Evolutionary conservation across 495 filamentous ascomycete species (phyloP).

Genomic region (Jackrogersella multiformis): DNA sequence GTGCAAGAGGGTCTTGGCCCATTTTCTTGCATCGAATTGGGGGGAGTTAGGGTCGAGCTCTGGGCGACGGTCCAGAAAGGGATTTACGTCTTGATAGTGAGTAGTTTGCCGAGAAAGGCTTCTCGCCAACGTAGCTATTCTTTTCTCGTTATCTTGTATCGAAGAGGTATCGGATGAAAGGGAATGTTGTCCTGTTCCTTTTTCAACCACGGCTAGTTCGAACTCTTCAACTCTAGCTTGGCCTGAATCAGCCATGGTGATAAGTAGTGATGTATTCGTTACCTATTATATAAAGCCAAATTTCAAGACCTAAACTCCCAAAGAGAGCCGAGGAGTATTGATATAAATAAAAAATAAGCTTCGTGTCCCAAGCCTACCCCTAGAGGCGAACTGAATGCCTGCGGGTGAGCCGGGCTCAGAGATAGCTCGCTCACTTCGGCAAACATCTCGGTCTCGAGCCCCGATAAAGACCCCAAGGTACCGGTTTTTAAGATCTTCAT

Average conservation of each 20-base stretch:
- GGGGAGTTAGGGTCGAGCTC: slow-evolving; percentile 25
- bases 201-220: slow-evolving; percentile 1
- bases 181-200: slow-evolving; percentile 3
- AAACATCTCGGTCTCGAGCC: slow-evolving; percentile 27
- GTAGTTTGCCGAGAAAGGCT: slow-evolving; percentile 17
- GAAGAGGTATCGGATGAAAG: slow-evolving; percentile 17
- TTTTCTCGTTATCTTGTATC: neutral
- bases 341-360: slow-evolving; percentile 3
- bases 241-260: slow-evolving; percentile 3
- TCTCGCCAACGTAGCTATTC: slow-evolving; percentile 16
- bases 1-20: slow-evolving; percentile 15
- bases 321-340: neutral
- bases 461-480: neutral
- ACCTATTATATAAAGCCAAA: neutral
- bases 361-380: neutral
- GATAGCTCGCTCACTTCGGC: slow-evolving; percentile 3
- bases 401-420: neutral
- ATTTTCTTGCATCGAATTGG: slow-evolving; percentile 20
- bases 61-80: slow-evolving; percentile 7
- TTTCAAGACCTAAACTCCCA: neutral
- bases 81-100: slow-evolving; percentile 17
- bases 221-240: neutral
- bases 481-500: neutral
- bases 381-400: neutral
- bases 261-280: neutral